Evolutionary conservation across 139 green algal species (phyloP).

Genomic region (Desmodesmus armatus): DNA sequence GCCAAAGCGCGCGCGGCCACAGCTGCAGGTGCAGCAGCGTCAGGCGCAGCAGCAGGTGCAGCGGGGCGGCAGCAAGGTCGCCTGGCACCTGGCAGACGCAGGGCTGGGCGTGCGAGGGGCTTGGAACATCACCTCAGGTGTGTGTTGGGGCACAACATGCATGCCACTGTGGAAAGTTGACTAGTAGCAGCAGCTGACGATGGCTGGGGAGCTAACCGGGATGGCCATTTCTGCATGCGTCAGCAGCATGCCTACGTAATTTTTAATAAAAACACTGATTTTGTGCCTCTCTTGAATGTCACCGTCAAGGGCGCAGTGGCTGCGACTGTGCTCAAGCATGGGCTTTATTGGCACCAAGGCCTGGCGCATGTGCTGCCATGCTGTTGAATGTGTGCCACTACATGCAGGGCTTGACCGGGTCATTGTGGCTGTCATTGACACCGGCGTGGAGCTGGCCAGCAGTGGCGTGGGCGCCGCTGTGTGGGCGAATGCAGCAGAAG

Average conservation of each 20-base stretch:
- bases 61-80: not conserved
- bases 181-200: not conserved
- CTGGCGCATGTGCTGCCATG: not conserved
- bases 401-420: conserved; percentile 44
- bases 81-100: conserved; percentile 9
- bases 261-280: not conserved
- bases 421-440: conserved; percentile 81
- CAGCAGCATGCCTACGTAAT: not conserved
- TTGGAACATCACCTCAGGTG: conserved; percentile 19
- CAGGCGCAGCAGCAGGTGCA: conserved; percentile 6
- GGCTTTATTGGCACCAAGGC: too few relatives aligned
- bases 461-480: conserved; percentile 69
- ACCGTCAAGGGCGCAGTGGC: not conserved
- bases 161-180: not conserved
- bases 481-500: conserved; percentile 72
- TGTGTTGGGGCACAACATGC: not conserved
- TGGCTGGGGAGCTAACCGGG: not conserved
- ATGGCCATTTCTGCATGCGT: too few relatives aligned
- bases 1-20: not conserved
- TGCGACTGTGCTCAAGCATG: not conserved
- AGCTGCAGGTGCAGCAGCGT: conserved; percentile 6
- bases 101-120: not conserved
- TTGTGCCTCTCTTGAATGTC: not conserved
- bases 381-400: not conserved
- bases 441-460: conserved; percentile 72